These are phyloP conservation scores for Allium sativum DNA, from an alignment of 106 monocot species.

Conservation along the genomic window DNA sequence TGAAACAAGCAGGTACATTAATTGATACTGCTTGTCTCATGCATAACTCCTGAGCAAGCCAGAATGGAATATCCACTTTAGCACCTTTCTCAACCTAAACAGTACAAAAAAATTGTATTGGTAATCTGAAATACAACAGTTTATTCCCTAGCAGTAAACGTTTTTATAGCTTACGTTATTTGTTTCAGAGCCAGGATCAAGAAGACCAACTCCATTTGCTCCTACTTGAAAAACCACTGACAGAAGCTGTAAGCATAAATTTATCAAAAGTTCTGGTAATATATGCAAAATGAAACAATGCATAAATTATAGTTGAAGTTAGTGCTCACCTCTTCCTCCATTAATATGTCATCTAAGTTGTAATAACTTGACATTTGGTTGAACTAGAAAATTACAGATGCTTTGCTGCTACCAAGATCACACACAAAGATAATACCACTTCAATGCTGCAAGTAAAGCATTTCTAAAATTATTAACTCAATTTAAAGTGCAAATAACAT, in stretches of 20 bases:
- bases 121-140: not conserved
- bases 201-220: conserved; percentile 70
- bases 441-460: conserved; percentile 1
- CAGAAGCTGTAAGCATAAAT: conserved; percentile 31
- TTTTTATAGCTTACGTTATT: conserved; percentile 38
- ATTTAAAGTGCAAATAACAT: not conserved
- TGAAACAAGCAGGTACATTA: conserved; percentile 61
- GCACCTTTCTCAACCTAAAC: conserved; percentile 70
- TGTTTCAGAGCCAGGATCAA: conserved; percentile 81
- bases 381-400: not conserved
- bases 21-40: conserved; percentile 70
- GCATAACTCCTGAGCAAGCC: conserved; percentile 73
- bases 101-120: conserved; percentile 2
- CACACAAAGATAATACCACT: not conserved
- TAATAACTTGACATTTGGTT: conserved; percentile 58
- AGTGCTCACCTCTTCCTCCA: conserved; percentile 62
- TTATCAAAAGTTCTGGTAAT: not conserved
- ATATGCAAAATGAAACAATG: not conserved
- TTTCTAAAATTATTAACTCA: not conserved
- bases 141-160: not conserved
- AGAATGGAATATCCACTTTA: conserved; percentile 87
- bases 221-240: conserved; percentile 64
- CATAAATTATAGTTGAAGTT: not conserved
- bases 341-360: conserved; percentile 67
- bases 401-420: not conserved